Evolutionary conservation across 2,329 filamentous ascomycete genomes (phyloP).

Genomic region (Venturia asperata): DNA sequence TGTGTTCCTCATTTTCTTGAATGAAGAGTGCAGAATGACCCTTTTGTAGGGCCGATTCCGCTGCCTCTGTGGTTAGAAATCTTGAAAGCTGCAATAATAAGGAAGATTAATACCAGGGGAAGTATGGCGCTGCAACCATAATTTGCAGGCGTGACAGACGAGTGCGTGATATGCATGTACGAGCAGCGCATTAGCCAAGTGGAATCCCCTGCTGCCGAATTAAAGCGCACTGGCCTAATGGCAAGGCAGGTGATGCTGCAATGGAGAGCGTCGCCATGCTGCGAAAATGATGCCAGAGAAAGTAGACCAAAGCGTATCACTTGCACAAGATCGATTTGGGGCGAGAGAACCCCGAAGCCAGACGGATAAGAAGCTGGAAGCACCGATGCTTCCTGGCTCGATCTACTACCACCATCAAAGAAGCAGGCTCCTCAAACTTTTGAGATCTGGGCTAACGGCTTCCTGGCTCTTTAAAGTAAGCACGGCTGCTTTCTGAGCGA

Average conservation of each 20-base stretch:
- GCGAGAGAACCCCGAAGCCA: neutral
- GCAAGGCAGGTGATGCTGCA: neutral
- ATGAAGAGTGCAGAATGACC: neutral
- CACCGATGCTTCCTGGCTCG: neutral
- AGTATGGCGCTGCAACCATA: no score
- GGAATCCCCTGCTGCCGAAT: no score
- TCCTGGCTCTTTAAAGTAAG: slow-evolving; percentile 69
- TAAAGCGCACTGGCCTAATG: no score
- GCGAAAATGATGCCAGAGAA: neutral
- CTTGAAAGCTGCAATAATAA: no score
- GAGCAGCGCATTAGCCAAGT: no score
- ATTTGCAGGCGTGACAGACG: no score
- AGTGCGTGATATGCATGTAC: no score
- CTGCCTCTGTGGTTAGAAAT: neutral
- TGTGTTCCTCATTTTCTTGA: neutral
- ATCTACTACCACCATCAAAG: neutral
- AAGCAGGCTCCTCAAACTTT: neutral
- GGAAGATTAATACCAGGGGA: no score
- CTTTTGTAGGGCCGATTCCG: neutral
- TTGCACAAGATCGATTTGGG: neutral
- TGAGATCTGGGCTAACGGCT: slow-evolving; percentile 46
- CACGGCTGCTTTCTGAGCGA: slow-evolving; percentile 76
- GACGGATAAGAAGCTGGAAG: neutral
- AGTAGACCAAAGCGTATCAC: neutral
- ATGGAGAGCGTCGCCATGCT: neutral